Evolutionary conservation across 2,329 filamentous ascomycete species (phyloP), one percentile per base, ranked within the genome.

Genomic region (Pezicula radicicola): DNA sequence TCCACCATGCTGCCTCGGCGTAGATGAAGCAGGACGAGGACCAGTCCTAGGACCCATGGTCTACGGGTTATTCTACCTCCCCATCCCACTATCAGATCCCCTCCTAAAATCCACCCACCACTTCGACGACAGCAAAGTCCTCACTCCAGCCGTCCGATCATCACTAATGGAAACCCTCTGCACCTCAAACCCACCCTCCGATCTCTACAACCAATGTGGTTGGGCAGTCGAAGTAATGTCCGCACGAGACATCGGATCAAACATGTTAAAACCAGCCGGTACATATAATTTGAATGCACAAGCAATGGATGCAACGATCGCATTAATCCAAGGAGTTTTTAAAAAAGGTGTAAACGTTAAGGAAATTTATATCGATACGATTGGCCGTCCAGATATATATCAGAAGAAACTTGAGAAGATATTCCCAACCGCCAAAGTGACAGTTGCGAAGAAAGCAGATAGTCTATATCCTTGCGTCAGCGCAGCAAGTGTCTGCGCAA

Each of bases 281-380:
- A 68, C 75, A 3, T 95, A 97, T 73, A 99, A 99, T 68, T 82
- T 99, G 58, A 99, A 99, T 68, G 91, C 91, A 4, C 94, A 99
- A 71, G 93, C 93, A 16, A 88, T 94, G 83, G 92, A 96, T 69
- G 89, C 93, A 4, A 97, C 93, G 0, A 83, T 96, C 21, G 81
- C 82, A 37, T 77, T 99, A 48, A 93, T 97, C 63, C 77, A 83
- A 50, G 85, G 84, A 35, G 88, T 96, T 4, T 79, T 94, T 35
- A 84, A 83, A 8, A 77, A 79, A 18, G 89, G 90, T 35, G 88
- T 97, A 56, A 91, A 95, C 68, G 77, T 97, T 4, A 81, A 78
- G 52, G 90, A 97, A 70, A 89, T 99, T 48, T 99, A 91, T 69
- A 92, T 99, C 66, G 93, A 99, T 72, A 97, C 93, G 2, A 88